phyloP scores from a whole-genome alignment of 352 stramenopile genomes.

The Pelagophyceae sp. region DNA sequence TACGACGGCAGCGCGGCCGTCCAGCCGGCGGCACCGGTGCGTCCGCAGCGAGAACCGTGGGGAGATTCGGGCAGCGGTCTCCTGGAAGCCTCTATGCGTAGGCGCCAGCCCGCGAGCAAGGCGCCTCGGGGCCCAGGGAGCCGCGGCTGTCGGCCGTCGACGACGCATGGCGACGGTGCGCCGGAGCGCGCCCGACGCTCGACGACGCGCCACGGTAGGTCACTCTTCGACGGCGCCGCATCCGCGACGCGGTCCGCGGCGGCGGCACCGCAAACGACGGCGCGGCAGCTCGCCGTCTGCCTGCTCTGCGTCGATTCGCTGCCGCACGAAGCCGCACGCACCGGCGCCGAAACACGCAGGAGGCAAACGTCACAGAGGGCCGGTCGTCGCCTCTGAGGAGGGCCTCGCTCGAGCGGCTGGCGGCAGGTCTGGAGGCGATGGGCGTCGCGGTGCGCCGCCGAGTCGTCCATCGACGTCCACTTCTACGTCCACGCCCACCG shows the following conservation, averaged over 20 bases:
- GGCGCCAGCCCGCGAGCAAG: no score
- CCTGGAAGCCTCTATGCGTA: no score
- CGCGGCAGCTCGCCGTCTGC: background rate
- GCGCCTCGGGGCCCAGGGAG: no score
- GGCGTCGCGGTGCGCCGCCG: background rate
- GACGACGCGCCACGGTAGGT: background rate
- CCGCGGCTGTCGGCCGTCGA: background rate
- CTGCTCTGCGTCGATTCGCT: background rate
- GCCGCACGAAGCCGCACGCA: background rate
- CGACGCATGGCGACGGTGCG: background rate
- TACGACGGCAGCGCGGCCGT: no score
- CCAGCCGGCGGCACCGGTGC: no score
- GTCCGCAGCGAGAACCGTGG: no score
- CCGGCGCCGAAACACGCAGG: no score
- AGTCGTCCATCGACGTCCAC: background rate
- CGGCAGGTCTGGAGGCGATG: background rate
- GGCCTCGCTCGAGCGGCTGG: no score
- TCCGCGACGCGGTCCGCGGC: background rate
- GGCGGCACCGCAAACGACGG: background rate
- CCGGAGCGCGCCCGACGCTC: no score
- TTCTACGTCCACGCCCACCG: constrained; percentile 17
- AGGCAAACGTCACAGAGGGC: no score
- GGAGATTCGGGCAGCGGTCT: no score
- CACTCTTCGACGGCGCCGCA: background rate
- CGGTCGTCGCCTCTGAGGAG: no score